These are phyloP conservation scores for Candida railenensis DNA, from an alignment of 805 yeast genomes.

Conservation along the genomic window DNA sequence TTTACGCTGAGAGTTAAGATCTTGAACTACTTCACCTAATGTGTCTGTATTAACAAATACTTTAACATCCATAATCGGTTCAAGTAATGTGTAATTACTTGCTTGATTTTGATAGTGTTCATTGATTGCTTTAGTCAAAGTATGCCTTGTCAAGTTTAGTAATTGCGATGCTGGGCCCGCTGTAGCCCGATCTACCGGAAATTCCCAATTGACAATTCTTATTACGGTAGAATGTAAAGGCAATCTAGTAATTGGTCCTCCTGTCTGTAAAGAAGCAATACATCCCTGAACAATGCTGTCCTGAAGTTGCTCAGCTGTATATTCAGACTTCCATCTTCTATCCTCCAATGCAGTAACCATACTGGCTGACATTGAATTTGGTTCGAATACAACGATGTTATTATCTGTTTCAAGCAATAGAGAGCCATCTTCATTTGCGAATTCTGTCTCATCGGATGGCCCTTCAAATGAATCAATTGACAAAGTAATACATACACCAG, in stretches of 20 bases:
- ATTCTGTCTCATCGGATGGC: slow-evolving; percentile 24
- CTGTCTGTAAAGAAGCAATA: slow-evolving; percentile 61
- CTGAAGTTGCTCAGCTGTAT: slow-evolving; percentile 47
- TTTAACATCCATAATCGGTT: slow-evolving; percentile 81
- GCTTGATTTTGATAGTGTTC: slow-evolving; percentile 14
- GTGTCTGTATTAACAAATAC: slow-evolving; percentile 69
- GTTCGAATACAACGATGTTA: slow-evolving; percentile 42
- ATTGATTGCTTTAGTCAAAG: slow-evolving; percentile 22
- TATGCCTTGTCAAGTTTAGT: slow-evolving; percentile 44
- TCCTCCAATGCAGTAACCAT: slow-evolving; percentile 25
- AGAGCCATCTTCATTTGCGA: slow-evolving; percentile 41
- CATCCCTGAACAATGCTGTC: slow-evolving; percentile 59
- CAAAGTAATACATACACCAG: slow-evolving; percentile 23
- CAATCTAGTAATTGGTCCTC: slow-evolving; percentile 59
- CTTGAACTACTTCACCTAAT: slow-evolving; percentile 82
- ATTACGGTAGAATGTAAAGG: slow-evolving; percentile 63
- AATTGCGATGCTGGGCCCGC: slow-evolving; percentile 38
- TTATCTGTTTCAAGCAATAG: slow-evolving; percentile 45
- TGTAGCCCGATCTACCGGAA: slow-evolving; percentile 50
- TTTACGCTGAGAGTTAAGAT: slow-evolving; percentile 72
- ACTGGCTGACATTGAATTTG: slow-evolving; percentile 24
- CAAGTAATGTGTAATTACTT: slow-evolving; percentile 56
- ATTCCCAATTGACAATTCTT: slow-evolving; percentile 48
- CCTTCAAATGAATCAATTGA: slow-evolving; percentile 40
- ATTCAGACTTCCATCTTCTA: slow-evolving; percentile 50